A percentile compares a stretch with the other conserved stretches of the same genome.
phyloP scores from a whole-genome alignment of 139 green algal genomes.

The Deuterostichococcus epilithicus region DNA sequence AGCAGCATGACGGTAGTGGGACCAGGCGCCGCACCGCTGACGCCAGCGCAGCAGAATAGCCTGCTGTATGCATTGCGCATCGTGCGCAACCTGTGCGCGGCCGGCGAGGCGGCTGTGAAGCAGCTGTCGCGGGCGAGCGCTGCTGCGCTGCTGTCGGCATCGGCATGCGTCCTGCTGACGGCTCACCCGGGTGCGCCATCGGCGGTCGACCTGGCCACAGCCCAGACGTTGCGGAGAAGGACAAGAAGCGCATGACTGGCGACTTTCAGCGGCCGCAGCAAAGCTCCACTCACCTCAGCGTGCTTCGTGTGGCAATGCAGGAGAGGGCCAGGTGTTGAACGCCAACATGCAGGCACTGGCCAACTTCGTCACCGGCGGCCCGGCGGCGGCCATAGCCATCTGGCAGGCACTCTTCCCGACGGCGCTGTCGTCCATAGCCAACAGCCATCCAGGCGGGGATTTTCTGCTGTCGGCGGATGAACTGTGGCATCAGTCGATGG shows the following conservation, averaged over 20 bases:
- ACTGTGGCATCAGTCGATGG: background rate
- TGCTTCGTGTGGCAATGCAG: too few species aligned
- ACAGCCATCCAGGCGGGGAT: background rate
- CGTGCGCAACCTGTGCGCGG: background rate
- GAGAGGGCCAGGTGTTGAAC: background rate
- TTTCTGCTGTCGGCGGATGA: background rate
- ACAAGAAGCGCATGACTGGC: too few species aligned
- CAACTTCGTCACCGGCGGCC: background rate
- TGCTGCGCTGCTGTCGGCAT: background rate
- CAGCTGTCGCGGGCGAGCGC: background rate
- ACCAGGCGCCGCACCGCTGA: background rate
- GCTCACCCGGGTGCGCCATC: background rate
- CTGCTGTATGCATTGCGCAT: background rate
- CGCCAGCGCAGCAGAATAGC: background rate
- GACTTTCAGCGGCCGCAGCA: too few species aligned
- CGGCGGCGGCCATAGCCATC: background rate
- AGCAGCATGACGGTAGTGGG: background rate
- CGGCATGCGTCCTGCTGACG: background rate
- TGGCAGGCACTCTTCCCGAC: background rate
- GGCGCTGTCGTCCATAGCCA: background rate
- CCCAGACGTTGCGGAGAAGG: too few species aligned
- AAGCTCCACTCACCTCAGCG: background rate
- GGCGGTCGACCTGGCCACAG: too few species aligned
- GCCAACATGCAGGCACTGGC: background rate
- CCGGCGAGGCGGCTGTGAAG: background rate